Base-by-base conservation (phyloP, 352 stramenopile species). In the Phytopythium helicoides region DNA sequence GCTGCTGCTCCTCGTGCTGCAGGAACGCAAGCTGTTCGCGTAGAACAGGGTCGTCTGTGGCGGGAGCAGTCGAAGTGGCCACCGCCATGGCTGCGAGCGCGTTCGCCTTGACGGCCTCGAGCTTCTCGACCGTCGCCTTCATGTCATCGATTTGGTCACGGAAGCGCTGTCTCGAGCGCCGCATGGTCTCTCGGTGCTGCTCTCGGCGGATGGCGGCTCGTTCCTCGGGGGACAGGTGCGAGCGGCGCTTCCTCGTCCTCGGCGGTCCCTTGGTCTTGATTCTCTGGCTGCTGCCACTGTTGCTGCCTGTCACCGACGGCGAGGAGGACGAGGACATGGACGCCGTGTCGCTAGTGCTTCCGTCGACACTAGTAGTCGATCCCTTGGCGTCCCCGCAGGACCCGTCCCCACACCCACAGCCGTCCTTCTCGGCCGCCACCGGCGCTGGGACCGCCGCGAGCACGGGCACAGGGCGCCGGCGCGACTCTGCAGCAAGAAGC, bases 131-230 rank as follows among this genome's bases (percentile, higher is more conserved):
- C 36, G 60, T 72, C n/a, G 25, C 35, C 40, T 63, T 41, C 64
- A 72, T 72, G 11, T 51, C 54, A 39, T 52, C 56, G 23, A 72
- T 60, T 40, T 68, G 55, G 55, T 72, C 64, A 1, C 60, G 54
- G 52, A 72, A 72, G 14, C 64, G 52, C 60, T 72, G 59, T 26
- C 64, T 38, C 3, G 64, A 72, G n/a, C 64, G 60, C 12, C 64
- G 56, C 64, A 72, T 72, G 28, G 64, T 68, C 55, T 72, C 64
- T 22, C 64, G 60, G 44, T 72, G 64, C 16, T 60, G 66, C 15
- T 49, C 53, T 18, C 64, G 59, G 31, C 64, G 38, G 26, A 58
- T 52, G 3, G 52, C 56, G 11, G 55, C 60, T 1, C 56, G 53
- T 18, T 68, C 58, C 31, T 68, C 59, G 6, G 54, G 40, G 15